Evolutionary conservation across 2,329 filamentous ascomycete genomes (phyloP).

Genomic region (Parastagonospora nodorum): DNA sequence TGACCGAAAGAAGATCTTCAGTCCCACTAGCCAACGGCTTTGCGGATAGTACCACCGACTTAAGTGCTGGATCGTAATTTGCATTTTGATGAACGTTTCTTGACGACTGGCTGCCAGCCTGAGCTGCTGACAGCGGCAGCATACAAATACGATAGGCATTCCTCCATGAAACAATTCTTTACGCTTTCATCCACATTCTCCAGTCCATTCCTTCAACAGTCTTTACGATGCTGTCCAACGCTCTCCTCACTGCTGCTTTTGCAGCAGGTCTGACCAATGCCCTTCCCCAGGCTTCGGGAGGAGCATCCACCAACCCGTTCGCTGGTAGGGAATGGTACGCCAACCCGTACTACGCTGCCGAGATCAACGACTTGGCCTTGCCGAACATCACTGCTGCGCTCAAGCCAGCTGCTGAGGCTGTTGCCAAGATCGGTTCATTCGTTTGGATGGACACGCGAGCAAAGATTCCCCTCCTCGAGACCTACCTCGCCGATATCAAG

Average conservation of each 20-base stretch:
- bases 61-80: conserved; percentile 16
- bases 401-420: conserved; percentile 56
- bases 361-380: conserved; percentile 61
- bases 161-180: background rate
- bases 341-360: conserved; percentile 60
- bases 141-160: conserved; percentile 20
- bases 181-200: conserved; percentile 8
- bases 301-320: conserved; percentile 55
- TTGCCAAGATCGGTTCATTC: conserved; percentile 58
- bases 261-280: conserved; percentile 28
- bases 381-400: conserved; percentile 63
- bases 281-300: conserved; percentile 27
- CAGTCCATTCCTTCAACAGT: background rate
- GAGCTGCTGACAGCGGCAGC: background rate
- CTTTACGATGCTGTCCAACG: conserved; percentile 23
- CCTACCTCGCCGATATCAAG: conserved; percentile 55
- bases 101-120: conserved; percentile 5
- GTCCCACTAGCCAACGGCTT: conserved; percentile 12
- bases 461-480: conserved; percentile 57
- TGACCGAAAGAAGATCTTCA: conserved; percentile 9
- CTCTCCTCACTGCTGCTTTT: conserved; percentile 20
- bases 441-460: conserved; percentile 58
- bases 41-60: conserved; percentile 19
- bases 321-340: conserved; percentile 56
- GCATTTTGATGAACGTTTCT: conserved; percentile 20